phyloP scores from a whole-genome alignment of 2,329 filamentous ascomycete species.

The Akanthomyces lecanii region DNA sequence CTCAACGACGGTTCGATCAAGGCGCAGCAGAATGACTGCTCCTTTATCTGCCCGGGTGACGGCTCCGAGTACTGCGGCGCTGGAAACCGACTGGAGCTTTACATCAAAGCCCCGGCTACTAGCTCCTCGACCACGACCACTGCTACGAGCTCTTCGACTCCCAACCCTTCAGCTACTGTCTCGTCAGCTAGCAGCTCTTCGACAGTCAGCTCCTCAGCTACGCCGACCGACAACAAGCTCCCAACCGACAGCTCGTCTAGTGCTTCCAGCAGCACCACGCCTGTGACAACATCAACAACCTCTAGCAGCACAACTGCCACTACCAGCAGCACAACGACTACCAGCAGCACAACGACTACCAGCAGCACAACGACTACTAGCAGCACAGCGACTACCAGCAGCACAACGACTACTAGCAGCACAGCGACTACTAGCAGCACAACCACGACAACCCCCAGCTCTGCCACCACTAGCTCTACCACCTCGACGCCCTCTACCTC shows the following conservation, averaged over 20 bases:
- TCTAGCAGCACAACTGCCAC: neutral
- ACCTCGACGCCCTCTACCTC: conserved; percentile 1
- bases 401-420: neutral
- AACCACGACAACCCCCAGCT: neutral
- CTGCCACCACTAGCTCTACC: neutral
- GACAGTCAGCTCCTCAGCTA: no score
- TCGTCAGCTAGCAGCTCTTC: conserved; percentile 5
- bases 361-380: neutral
- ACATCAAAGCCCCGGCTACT: conserved; percentile 22
- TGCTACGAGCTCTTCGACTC: neutral
- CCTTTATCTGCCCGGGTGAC: conserved; percentile 31
- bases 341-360: neutral
- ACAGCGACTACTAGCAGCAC: neutral
- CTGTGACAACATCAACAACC: neutral
- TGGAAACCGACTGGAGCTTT: conserved; percentile 30
- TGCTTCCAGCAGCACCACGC: conserved; percentile 2
- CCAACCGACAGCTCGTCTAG: neutral
- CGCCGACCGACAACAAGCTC: neutral
- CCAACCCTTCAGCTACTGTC: neutral
- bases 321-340: neutral
- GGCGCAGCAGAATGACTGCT: conserved; percentile 32
- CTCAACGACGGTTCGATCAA: conserved; percentile 27
- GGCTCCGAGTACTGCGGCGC: conserved; percentile 34
- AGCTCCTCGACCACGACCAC: neutral
- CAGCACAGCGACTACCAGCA: neutral